Base-by-base conservation (phyloP, 2,329 filamentous ascomycete genomes). In the Fusarium sp. region DNA sequence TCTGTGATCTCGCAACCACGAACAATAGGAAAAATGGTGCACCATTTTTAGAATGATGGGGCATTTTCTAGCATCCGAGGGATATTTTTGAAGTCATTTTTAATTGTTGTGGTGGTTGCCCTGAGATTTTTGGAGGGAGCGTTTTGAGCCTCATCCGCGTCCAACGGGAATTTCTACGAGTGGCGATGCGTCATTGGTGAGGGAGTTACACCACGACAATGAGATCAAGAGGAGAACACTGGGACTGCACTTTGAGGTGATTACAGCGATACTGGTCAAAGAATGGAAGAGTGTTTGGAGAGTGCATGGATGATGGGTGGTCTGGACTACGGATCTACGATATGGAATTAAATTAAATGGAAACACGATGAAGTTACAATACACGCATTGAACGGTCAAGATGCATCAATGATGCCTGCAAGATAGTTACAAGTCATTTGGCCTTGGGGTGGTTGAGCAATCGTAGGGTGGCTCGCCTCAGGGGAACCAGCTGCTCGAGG, bases 91-190 rank as follows among this genome's bases (percentile, higher is more conserved):
- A 52, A 4, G 6, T n/a, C 4, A 27, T 37, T 51, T 41, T 42
- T 42, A 37, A 41, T 54, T 62, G 46, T 70, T 68, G 53, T 68
- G 58, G 58, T 49, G 54, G 59, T 45, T 67, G 58, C 53, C 58
- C 59, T 71, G 70, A 50, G 27, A 21, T 42, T 46, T 62, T 40
- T 48, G 20, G 17, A 20, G 14, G 17, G 11, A 43, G 58, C 13
- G 18, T 46, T 56, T 36, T 48, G n/a, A n/a, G 35, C 25, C 15
- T 39, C 25, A 33, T 43, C 27, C n/a, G n/a, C 18, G 45, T 51
- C 55, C 41, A 40, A 0, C 6, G 40, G 31, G 17, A 3, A 6
- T 17, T 55, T 23, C 17, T 9, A n/a, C 15, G 11, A 54, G 21
- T 31, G 15, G 42, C 6, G 31, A 56, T 50, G 42, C 53, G 29